Evolutionary conservation across 352 stramenopile species (phyloP).

Genomic region (Phytophthora hybrid): DNA sequence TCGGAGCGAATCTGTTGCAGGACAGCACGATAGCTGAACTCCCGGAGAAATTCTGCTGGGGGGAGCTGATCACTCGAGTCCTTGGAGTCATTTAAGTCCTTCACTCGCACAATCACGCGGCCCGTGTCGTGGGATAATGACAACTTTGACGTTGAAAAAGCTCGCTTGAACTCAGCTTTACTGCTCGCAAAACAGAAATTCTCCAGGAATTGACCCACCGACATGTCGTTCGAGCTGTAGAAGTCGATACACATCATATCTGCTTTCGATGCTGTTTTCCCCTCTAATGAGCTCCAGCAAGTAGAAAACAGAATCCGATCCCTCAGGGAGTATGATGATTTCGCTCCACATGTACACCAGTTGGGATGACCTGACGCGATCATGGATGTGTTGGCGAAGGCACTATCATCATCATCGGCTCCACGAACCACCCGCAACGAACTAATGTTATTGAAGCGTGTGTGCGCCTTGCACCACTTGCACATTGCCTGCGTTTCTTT

Average conservation of each 20-base stretch:
- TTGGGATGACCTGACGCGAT: constrained; percentile 43
- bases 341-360: constrained; percentile 71
- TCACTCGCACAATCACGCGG: constrained; percentile 75
- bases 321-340: constrained; percentile 61
- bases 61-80: constrained; percentile 61
- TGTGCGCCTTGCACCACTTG: constrained; percentile 86
- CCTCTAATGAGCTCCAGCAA: constrained; percentile 85
- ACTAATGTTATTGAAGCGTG: constrained; percentile 87
- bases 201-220: constrained; percentile 81
- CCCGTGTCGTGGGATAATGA: constrained; percentile 87
- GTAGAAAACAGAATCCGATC: constrained; percentile 86
- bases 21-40: constrained; percentile 70
- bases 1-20: constrained; percentile 69
- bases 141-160: constrained; percentile 81
- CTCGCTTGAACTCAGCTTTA: constrained; percentile 79
- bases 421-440: constrained; percentile 62
- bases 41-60: constrained; percentile 62
- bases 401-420: constrained; percentile 25
- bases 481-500: constrained; percentile 87
- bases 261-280: constrained; percentile 79
- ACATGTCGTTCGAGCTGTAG: constrained; percentile 86
- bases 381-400: constrained; percentile 33
- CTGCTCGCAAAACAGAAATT: constrained; percentile 82
- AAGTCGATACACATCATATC: constrained; percentile 93
- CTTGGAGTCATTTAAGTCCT: constrained; percentile 77